Base-by-base conservation (phyloP, 306 rosid genomes). In the Albizia julibrissin region DNA sequence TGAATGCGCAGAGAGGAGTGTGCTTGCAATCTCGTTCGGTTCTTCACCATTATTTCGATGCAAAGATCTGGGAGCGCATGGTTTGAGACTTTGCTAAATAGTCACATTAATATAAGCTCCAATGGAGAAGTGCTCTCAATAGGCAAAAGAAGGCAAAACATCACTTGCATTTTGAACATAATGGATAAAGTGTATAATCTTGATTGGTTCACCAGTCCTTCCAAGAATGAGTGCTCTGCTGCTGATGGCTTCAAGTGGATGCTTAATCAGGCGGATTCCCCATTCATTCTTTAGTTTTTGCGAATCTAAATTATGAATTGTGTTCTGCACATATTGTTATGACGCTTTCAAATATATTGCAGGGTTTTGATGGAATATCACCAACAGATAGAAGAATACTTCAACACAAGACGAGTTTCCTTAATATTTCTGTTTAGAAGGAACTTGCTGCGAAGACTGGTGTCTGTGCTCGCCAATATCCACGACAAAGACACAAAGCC, bases 11-110 rank as follows among this genome's bases (percentile, higher is more conserved):
- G 98, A 88, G 84, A 90, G 80, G 97, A 90, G 77, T 94, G 98
- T 77, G 88, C 84, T 11, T 86, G 98, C 88, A 88, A 91, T 86
- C 98, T 94, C 11, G 95, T 93, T 80, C 84, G 91, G n/a, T 91
- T 83, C 78, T 95, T 95, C 22, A 93, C 93, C 81, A 89, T 95
- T n/a, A 81, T 91, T 66, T 95, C 98, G 9, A 90, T 87, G 98
- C 98, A 95, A 87, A 93, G 98, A 89, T 95, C 98, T 62, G 98
- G 98, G 77, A 95, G 98, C 59, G 98, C 98, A 73, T 95, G 98
- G 98, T 95, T 93, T 77, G 98, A 95, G 91, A 95, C 98, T 0
- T 85, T 95, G 47, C 77, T 95, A 79, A 93, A 93, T 69, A 93
- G 93, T 79, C 98, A 95, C 79, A 86, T 92, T 29, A 95, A 93